phyloP scores from a whole-genome alignment of 768 basidiomycete species.

The Suillus occidentalis region DNA sequence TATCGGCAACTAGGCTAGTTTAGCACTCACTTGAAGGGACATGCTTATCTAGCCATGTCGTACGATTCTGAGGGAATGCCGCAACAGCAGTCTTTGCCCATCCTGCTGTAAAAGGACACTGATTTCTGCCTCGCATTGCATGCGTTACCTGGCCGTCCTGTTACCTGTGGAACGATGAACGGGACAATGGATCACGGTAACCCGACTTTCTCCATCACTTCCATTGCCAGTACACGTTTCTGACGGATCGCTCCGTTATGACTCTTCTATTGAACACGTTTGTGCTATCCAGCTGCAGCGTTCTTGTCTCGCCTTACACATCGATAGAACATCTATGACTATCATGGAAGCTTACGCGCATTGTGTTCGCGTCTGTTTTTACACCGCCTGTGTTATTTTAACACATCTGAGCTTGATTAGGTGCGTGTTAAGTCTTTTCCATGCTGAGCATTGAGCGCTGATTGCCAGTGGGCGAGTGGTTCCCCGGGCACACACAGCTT shows the following conservation, averaged over 20 bases:
- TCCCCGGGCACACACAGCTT: background rate
- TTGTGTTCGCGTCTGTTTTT: background rate
- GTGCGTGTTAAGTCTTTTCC: background rate
- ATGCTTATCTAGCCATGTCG: background rate
- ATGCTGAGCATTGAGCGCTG: background rate
- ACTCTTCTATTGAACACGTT: slow-evolving; percentile 1
- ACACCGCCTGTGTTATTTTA: background rate
- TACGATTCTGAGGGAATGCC: background rate
- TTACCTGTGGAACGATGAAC: background rate
- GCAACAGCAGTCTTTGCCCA: background rate
- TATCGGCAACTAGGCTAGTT: background rate
- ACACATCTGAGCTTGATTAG: background rate
- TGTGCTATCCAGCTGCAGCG: background rate
- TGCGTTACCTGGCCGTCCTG: background rate
- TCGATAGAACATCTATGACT: background rate
- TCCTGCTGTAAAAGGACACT: background rate
- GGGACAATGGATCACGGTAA: background rate
- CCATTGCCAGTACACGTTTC: background rate
- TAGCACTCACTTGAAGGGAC: background rate
- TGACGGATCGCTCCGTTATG: background rate
- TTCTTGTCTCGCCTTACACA: background rate
- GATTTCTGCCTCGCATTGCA: background rate
- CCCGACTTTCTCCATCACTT: background rate
- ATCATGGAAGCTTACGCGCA: background rate
- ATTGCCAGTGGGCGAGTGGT: background rate